A percentile compares a stretch with the other conserved stretches of the same genome.
These are phyloP conservation scores for Desmodesmus armatus DNA, from an alignment of 139 green algal genomes.

Conservation along the genomic window DNA sequence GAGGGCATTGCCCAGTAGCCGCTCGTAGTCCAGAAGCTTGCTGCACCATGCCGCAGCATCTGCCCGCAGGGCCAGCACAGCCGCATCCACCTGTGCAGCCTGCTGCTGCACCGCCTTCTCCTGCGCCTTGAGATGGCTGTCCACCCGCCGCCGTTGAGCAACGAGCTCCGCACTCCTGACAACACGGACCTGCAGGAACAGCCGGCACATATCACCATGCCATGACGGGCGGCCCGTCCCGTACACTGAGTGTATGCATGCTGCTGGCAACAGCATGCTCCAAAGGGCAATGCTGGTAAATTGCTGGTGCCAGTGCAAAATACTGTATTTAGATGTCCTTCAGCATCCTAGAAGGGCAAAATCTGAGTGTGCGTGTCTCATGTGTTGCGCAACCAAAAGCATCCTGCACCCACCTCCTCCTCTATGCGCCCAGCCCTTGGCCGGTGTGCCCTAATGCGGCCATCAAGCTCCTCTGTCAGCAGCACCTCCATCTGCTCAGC, in stretches of 20 bases:
- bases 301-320: too few relatives aligned
- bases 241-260: not conserved
- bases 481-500: conserved; percentile 58
- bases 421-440: conserved; percentile 70
- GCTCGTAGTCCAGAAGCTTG: conserved; percentile 59
- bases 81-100: conserved; percentile 46
- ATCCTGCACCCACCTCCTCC: conserved; percentile 57
- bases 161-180: conserved; percentile 65
- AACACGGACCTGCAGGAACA: conserved; percentile 36
- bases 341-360: too few relatives aligned
- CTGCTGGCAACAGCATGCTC: not conserved
- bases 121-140: conserved; percentile 59
- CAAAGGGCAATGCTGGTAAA: not conserved
- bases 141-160: conserved; percentile 61
- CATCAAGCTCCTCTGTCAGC: conserved; percentile 73
- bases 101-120: conserved; percentile 55
- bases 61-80: conserved; percentile 9
- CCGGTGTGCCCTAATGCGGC: conserved; percentile 66
- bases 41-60: conserved; percentile 23
- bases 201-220: not conserved
- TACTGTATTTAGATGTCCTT: too few relatives aligned
- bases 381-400: not conserved
- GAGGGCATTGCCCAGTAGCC: conserved; percentile 58
- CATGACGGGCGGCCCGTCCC: not conserved
- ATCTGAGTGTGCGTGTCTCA: not conserved